Evolutionary conservation across 768 basidiomycete genomes (phyloP), one percentile per base, ranked within the genome.

Genomic region (Leccinum barrowsii): DNA sequence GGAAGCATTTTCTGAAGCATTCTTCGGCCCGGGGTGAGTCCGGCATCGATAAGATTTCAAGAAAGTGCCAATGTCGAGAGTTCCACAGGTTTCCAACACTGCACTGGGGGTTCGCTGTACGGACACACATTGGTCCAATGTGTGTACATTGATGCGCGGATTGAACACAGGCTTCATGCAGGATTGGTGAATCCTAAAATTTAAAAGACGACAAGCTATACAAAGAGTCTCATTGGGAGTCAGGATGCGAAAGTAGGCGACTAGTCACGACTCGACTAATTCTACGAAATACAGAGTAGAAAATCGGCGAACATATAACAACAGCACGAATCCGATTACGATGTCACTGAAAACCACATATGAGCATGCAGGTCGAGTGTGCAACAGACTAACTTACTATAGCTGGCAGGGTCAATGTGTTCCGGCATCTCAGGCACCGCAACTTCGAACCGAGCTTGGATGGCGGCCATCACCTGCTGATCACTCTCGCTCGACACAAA

Each of bases 371-470:
- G 21, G 7, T n/a, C 54, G 32, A 61, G 24, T 22, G 2, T 47
- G 17, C 53, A 56, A 6, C 5, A 44, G 8, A 34, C 13, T 26
- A 17, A 86, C 92, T 73, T 67, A 95, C 93, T 98, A 81, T 98
- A 98, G 64, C 87, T 94, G 37, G 94, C 89, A 46, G 94, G 89
- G 69, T 97, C 94, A 65, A 98, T 92, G 67, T 89, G 88, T 52
- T 94, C 92, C 19, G 96, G 96, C 55, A 99, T 78, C 70, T 96
- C 94, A 4, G 95, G 88, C 44, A 99, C 94, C 32, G 93, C 94
- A 30, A 99, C 96, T 72, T 98, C 96, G 78, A 99, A 99, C 64
- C 97, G 78, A 42, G 92, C 86, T 75, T 99, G 97, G 66, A 99
- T 98, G 26, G 89, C 84, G 42, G 87, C 82, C 87, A 99, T 91